Evolutionary conservation across 2,329 filamentous ascomycete genomes (phyloP), one percentile per base, ranked within the genome.

Genomic region (Calycina herbarum): DNA sequence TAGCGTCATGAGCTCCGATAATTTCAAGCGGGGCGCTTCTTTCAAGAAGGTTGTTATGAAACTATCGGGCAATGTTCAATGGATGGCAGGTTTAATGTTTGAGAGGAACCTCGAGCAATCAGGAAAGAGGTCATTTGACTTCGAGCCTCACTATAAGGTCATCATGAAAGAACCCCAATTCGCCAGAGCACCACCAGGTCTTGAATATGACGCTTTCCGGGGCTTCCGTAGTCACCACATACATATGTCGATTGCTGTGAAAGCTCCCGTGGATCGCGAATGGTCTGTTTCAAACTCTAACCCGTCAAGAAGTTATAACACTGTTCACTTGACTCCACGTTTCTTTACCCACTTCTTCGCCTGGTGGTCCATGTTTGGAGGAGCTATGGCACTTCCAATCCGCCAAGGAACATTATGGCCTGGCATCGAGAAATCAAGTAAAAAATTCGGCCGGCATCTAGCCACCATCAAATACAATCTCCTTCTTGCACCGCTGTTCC

Each of bases 11-110:
- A 76, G 72, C 65, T 63, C 67, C 61, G 89, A 88, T 66, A 88
- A 84, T 70, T 83, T 85, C 73, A 91, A 88, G 72, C 86, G 90
- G 42, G 88, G 90, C 1, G 91, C 93, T n/a, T 83, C 89, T 0
- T 99, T 99, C 83, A 97, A 97, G 78, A 99, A 99, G 79, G 95
- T 98, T 3, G 87, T 97, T 61, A 98, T 99, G 94, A 99, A 99
- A 78, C 83, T 99, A 13, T 98, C 95, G 3, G 95, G 95, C 15
- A 96, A 95, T 74, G 95, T 99, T 0, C 91, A 93, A 77, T 97
- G 93, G 92, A 85, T 94, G 74, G 89, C 91, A 15, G 96, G 95
- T 0, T 82, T 99, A 48, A 92, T 96, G 60, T 99, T 99, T 75
- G 95, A 99, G 78, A 88, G 90, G 57, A 91, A 94, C 69, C 82